phyloP scores from a whole-genome alignment of 371 early-diverging fungal species.

The Zopfochytrium polystomum region DNA sequence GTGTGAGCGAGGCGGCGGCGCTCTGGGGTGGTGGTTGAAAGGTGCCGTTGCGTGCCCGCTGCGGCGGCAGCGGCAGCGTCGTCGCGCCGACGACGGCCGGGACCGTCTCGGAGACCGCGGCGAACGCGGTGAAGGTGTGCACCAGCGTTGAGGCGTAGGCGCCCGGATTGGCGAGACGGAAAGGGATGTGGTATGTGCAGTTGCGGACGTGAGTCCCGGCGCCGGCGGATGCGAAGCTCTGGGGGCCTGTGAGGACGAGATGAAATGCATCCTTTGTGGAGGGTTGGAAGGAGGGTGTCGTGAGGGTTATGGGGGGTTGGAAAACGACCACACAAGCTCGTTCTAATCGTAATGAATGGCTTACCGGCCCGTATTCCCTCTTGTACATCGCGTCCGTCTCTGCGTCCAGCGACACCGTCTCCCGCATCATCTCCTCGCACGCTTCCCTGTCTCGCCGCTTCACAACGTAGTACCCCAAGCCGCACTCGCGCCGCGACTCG shows the following conservation, averaged over 20 bases:
- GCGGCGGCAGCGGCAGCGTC: too few relatives aligned
- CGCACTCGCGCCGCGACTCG: conserved; percentile 12
- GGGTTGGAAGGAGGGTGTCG: background rate
- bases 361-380: conserved; percentile 12
- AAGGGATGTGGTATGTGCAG: conserved; percentile 21
- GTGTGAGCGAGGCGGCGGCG: too few relatives aligned
- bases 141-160: background rate
- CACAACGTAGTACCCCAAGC: conserved; percentile 11
- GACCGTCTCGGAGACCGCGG: conserved; percentile 1
- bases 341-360: background rate
- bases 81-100: too few relatives aligned
- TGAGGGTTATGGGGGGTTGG: background rate
- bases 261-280: conserved; percentile 17
- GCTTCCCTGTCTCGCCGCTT: background rate
- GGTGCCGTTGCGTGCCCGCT: too few relatives aligned
- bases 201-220: conserved; percentile 11
- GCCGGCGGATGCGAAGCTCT: background rate
- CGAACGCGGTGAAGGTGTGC: conserved; percentile 10
- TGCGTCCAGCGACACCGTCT: conserved; percentile 3
- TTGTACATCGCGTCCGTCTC: conserved; percentile 12
- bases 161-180: conserved; percentile 10
- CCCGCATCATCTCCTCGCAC: conserved; percentile 3
- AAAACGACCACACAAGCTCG: background rate
- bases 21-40: too few relatives aligned
- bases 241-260: conserved; percentile 6